These are phyloP conservation scores for Tricholoma sp. DNA, from an alignment of 768 basidiomycete species.

Conservation along the genomic window DNA sequence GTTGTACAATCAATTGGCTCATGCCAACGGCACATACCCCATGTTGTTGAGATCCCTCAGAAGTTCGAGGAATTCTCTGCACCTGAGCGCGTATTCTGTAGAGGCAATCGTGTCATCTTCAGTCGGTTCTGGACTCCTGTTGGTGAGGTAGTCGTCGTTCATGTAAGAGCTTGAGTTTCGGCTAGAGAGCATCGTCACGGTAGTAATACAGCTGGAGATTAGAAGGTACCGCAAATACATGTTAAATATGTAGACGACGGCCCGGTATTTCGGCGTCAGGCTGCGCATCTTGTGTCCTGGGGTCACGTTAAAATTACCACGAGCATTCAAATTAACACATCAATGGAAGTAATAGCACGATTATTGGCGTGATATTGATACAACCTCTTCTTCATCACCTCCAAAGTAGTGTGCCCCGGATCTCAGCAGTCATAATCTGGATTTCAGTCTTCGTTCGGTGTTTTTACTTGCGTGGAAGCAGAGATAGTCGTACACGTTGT, in stretches of 20 bases:
- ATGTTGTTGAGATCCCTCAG: slow-evolving; percentile 31
- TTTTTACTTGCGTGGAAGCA: background rate
- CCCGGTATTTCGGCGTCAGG: background rate
- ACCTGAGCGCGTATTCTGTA: slow-evolving; percentile 20
- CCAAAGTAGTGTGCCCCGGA: background rate
- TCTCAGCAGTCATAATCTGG: background rate
- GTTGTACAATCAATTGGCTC: background rate
- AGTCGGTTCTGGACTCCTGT: background rate
- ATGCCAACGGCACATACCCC: slow-evolving; percentile 24
- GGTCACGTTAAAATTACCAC: background rate
- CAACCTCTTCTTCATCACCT: background rate
- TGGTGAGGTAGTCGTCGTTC: background rate
- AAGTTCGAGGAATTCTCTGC: slow-evolving; percentile 35
- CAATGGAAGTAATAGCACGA: background rate
- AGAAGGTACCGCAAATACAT: background rate
- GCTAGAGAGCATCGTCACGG: background rate
- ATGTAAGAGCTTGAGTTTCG: background rate
- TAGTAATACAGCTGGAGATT: background rate
- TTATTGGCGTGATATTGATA: background rate
- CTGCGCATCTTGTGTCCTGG: background rate
- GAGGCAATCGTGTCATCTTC: background rate
- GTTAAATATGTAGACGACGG: background rate
- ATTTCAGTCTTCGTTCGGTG: background rate
- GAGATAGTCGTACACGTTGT: background rate
- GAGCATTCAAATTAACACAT: background rate